These are phyloP conservation scores for Puccinellia tenuiflora DNA, from an alignment of 176 grass and related monocot genomes.

Conservation along the genomic window DNA sequence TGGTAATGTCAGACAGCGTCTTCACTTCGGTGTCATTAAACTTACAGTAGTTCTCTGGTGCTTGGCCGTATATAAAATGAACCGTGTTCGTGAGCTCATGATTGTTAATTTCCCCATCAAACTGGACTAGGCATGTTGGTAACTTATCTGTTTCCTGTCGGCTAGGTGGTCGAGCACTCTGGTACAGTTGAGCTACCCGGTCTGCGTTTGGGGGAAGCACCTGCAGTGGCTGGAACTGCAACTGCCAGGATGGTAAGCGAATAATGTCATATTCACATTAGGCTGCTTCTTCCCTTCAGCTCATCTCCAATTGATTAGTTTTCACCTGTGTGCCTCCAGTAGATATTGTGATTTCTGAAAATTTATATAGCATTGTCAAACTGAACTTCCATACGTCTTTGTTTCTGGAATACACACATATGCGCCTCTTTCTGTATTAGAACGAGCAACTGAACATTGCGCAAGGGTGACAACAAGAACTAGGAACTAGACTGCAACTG, in stretches of 20 bases:
- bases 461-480: neutral
- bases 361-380: neutral
- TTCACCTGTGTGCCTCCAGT: neutral
- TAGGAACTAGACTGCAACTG: neutral
- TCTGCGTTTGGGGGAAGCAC: slow-evolving; percentile 28
- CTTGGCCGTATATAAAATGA: neutral
- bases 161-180: slow-evolving; percentile 74
- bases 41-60: neutral
- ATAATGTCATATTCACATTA: neutral
- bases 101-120: neutral
- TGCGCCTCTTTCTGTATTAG: neutral
- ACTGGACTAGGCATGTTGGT: neutral
- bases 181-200: slow-evolving; percentile 47
- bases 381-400: neutral
- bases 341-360: neutral
- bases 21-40: neutral
- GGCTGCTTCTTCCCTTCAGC: neutral
- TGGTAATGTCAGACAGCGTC: slow-evolving; percentile 33
- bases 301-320: neutral
- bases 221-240: slow-evolving; percentile 51
- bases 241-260: slow-evolving; percentile 58
- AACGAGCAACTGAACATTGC: neutral
- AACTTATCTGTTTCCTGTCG: slow-evolving; percentile 7
- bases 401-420: neutral
- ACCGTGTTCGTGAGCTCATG: neutral